phyloP scores from a whole-genome alignment of 768 basidiomycete species.

The Leccinum incarnatum region DNA sequence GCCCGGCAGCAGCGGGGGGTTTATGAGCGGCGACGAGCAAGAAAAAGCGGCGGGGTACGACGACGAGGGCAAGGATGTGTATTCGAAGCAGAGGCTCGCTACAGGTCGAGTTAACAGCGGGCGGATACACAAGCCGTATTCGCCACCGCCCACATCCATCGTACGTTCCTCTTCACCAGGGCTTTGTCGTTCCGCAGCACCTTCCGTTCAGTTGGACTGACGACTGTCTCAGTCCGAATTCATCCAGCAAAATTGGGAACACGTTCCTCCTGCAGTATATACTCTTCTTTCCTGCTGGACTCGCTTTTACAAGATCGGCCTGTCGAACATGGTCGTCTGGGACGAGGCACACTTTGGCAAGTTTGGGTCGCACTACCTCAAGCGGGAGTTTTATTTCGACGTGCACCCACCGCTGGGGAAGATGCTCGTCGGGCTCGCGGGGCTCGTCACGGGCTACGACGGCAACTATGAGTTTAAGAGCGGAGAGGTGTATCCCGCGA shows the following conservation, averaged over 20 bases:
- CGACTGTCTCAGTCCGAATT: constrained; percentile 58
- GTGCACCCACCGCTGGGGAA: constrained; percentile 98
- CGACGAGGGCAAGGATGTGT: constrained; percentile 68
- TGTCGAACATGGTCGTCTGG: constrained; percentile 87
- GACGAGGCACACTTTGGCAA: constrained; percentile 99
- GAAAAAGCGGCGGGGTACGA: constrained; percentile 39
- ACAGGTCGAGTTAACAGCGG: constrained; percentile 51
- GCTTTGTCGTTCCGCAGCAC: constrained; percentile 10
- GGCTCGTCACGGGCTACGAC: constrained; percentile 86
- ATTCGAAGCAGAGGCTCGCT: constrained; percentile 44
- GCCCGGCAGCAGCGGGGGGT: constrained; percentile 32
- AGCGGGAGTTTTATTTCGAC: constrained; percentile 99
- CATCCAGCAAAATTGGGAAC: constrained; percentile 74
- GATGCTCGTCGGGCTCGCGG: constrained; percentile 96
- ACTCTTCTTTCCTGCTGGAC: constrained; percentile 95
- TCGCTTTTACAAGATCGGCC: constrained; percentile 90
- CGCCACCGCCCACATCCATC: constrained; percentile 65
- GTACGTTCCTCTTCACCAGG: constrained; percentile 35
- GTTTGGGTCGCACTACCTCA: constrained; percentile 97
- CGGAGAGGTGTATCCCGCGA: constrained; percentile 77
- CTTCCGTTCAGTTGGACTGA: not conserved
- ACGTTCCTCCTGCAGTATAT: constrained; percentile 78
- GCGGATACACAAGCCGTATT: constrained; percentile 53
- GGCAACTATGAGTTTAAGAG: constrained; percentile 94
- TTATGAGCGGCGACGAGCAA: constrained; percentile 26